Evolutionary conservation across 495 filamentous ascomycete species (phyloP).

Genomic region (Trichoderma reesei): DNA sequence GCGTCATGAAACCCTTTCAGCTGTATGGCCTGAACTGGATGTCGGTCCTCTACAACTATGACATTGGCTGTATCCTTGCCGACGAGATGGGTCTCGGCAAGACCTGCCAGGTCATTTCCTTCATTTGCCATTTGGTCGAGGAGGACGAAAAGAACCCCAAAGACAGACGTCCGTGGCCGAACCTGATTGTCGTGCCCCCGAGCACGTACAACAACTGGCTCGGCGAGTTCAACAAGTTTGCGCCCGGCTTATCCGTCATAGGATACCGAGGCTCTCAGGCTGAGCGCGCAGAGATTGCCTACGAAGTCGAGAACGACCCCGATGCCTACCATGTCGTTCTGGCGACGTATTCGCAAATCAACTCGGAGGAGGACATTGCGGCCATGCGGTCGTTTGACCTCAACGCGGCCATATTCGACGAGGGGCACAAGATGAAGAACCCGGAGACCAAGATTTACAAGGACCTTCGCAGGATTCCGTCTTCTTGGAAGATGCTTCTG

Average conservation of each 20-base stretch:
- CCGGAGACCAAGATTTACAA: slow-evolving; percentile 69
- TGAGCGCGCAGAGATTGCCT: slow-evolving; percentile 55
- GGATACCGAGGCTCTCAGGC: slow-evolving; percentile 69
- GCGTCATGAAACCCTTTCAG: slow-evolving; percentile 83
- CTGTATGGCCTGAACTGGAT: slow-evolving; percentile 94
- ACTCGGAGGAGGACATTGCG: slow-evolving; percentile 27
- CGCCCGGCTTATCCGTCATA: slow-evolving; percentile 60
- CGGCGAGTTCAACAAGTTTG: slow-evolving; percentile 80
- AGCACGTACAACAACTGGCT: slow-evolving; percentile 96
- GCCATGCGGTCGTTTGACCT: slow-evolving; percentile 33
- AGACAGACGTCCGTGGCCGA: slow-evolving; percentile 51
- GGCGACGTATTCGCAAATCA: slow-evolving; percentile 64
- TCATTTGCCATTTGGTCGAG: slow-evolving; percentile 73
- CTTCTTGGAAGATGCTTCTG: slow-evolving; percentile 71
- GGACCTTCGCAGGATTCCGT: slow-evolving; percentile 65
- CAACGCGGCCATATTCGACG: slow-evolving; percentile 75
- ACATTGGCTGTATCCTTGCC: slow-evolving; percentile 78
- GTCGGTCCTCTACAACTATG: slow-evolving; percentile 62
- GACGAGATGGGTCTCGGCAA: slow-evolving; percentile 99
- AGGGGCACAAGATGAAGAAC: slow-evolving; percentile 88
- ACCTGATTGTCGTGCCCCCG: slow-evolving; percentile 80
- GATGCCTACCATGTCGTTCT: slow-evolving; percentile 72
- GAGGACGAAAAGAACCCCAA: slow-evolving; percentile 20
- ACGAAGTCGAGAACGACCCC: slow-evolving; percentile 50
- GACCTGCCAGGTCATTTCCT: slow-evolving; percentile 91